Percentiles rank a stretch among this genome's conserved stretches.
These are phyloP conservation scores for Camellia oleifera DNA, from an alignment of 179 eudicot genomes.

Conservation along the genomic window DNA sequence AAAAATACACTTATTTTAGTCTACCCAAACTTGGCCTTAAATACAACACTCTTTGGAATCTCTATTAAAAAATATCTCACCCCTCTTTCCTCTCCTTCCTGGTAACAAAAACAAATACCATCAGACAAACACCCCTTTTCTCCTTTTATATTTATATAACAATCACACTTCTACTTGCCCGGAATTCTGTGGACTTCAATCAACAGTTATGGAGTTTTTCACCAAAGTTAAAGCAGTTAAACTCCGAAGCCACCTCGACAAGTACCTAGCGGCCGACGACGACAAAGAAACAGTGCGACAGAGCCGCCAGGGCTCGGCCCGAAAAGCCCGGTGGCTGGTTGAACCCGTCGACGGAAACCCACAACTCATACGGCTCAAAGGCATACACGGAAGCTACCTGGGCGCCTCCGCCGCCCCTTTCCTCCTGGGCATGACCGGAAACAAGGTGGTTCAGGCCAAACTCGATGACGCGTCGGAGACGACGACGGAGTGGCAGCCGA, in stretches of 20 bases:
- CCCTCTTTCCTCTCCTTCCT: no score
- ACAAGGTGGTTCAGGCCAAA: constrained; percentile 46
- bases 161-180: background rate
- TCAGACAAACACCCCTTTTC: background rate
- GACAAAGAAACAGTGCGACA: constrained; percentile 60
- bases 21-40: no score
- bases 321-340: constrained; percentile 63
- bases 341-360: constrained; percentile 37
- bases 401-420: constrained; percentile 56
- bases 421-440: constrained; percentile 72
- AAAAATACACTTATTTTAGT: no score
- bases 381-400: constrained; percentile 62
- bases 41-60: background rate
- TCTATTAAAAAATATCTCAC: background rate
- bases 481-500: constrained; percentile 65
- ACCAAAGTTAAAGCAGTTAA: constrained; percentile 57
- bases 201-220: constrained; percentile 62
- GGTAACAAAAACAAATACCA: constrained; percentile 3
- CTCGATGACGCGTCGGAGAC: constrained; percentile 24
- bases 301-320: constrained; percentile 53
- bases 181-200: no score
- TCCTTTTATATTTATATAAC: background rate
- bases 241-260: constrained; percentile 57
- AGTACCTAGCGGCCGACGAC: constrained; percentile 73
- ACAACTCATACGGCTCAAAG: constrained; percentile 45